Conservation (phyloP, 2,329 filamentous ascomycete species). For the Aspergillus unguis region DNA sequence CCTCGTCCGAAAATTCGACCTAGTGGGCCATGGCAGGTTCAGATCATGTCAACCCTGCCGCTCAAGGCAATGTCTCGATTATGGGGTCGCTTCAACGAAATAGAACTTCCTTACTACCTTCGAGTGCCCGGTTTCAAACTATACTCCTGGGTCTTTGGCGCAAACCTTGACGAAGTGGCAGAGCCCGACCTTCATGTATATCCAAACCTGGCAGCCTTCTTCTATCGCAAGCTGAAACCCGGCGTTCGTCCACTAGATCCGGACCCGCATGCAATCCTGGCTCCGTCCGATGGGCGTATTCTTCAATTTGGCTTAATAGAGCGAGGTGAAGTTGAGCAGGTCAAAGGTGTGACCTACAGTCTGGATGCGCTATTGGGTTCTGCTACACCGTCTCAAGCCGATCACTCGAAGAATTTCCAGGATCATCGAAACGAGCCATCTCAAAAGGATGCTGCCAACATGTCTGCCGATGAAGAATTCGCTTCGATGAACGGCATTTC, state of each 20-base stretch:
- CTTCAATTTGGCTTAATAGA: slow-evolving; percentile 91
- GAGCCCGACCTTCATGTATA: slow-evolving; percentile 87
- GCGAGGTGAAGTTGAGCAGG: slow-evolving; percentile 92
- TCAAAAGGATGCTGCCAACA: slow-evolving; percentile 56
- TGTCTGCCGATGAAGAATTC: slow-evolving; percentile 86
- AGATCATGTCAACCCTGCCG: slow-evolving; percentile 88
- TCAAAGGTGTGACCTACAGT: slow-evolving; percentile 97
- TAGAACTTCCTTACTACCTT: slow-evolving; percentile 81
- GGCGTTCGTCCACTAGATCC: slow-evolving; percentile 81
- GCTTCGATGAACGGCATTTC: slow-evolving; percentile 91
- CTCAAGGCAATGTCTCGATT: slow-evolving; percentile 84
- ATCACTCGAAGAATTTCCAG: slow-evolving; percentile 35
- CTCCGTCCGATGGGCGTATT: slow-evolving; percentile 84
- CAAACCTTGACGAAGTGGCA: slow-evolving; percentile 79
- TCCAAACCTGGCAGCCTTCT: slow-evolving; percentile 92
- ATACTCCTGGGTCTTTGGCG: slow-evolving; percentile 88
- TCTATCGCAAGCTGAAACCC: slow-evolving; percentile 91
- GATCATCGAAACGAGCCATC: slow-evolving; percentile 33
- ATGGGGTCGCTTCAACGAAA: slow-evolving; percentile 89
- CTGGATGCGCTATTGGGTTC: slow-evolving; percentile 83
- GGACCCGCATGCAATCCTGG: slow-evolving; percentile 73
- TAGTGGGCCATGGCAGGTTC: slow-evolving; percentile 87
- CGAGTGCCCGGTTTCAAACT: slow-evolving; percentile 87
- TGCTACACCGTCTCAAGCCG: slow-evolving; percentile 47
- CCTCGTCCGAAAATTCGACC: slow-evolving; percentile 66